Evolutionary conservation across 176 grass and related monocot genomes (phyloP), one percentile per base, ranked within the genome.

Genomic region (Dendrocalamus sinicus): DNA sequence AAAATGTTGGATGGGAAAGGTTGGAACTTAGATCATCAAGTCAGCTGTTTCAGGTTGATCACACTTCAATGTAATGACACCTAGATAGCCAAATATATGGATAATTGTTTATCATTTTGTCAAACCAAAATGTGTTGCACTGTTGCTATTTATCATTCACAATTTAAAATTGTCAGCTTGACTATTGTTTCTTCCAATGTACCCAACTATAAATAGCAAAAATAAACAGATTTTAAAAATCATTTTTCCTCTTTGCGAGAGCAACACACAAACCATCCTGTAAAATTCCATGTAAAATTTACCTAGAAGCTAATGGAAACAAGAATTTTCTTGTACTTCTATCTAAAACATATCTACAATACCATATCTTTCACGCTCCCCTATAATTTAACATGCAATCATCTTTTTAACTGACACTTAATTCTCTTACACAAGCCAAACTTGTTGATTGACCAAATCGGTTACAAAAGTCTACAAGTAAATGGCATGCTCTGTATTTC

Each of bases 21-120:
- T 70, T 30, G 46, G 50, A 82, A 40, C 16, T 74, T 45, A 68
- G 4, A 76, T 67, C 75, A 79, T 71, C 73, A 72, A 85, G 37
- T 41, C 19, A 79, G 43, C 13, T 44, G 30, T 12, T 26, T 41
- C 43, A 30, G 51, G 30, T 7, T 63, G 10, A 47, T 17, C 37
- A 47, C 54, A 74, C 58, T 10, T 74, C 43, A n/a, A 24, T 46
- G 64, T 24, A 71, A 72, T 39, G 44, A 37, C 4, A 69, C 17
- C 50, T 40, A 40, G 7, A 74, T 39, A 35, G 43, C 28, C 58
- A 65, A 14, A 69, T 23, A 69, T 8, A 40, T 54, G 12, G 64
- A 54, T 55, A 26, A 43, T 55, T 55, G 19, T 52, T 55, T 40
- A 39, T 40, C 26, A 67, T 53, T 72, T 86, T 73, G 54, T 65